These are phyloP conservation scores for Brassica balearica DNA, from an alignment of 441 rosid species.

Conservation along the genomic window DNA sequence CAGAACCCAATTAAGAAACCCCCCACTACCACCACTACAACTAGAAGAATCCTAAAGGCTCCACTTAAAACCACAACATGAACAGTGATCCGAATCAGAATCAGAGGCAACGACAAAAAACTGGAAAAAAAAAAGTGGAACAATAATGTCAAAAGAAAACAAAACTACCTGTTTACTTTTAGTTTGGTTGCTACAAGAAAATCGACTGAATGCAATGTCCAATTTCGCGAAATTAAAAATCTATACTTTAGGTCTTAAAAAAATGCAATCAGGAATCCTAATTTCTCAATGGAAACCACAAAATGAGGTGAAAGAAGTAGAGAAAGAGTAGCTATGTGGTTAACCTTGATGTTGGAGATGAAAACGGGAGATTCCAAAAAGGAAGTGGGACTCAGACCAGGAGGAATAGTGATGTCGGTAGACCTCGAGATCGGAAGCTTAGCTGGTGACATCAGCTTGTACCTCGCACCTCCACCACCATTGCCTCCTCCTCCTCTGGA, in stretches of 20 bases:
- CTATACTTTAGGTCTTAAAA: neutral
- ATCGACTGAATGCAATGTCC: constrained; percentile 5
- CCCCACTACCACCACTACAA: constrained; percentile 54
- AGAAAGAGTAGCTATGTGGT: neutral
- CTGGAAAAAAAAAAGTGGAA: constrained; percentile 9
- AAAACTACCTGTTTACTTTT: neutral
- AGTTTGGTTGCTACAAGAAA: neutral
- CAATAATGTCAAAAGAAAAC: constrained; percentile 1
- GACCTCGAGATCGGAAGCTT: constrained; percentile 98
- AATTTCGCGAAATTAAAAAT: neutral
- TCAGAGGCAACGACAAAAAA: constrained; percentile 36
- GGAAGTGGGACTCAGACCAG: constrained; percentile 90
- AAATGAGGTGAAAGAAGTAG: constrained; percentile 12
- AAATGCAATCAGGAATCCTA: constrained; percentile 30
- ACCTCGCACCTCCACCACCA: constrained; percentile 79
- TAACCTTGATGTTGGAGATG: constrained; percentile 88
- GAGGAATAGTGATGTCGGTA: constrained; percentile 75
- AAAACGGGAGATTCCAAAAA: constrained; percentile 95
- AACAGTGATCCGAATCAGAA: constrained; percentile 27
- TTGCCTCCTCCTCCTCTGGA: constrained; percentile 29
- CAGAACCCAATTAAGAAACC: constrained; percentile 48
- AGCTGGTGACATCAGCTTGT: constrained; percentile 95
- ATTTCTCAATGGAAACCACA: constrained; percentile 16
- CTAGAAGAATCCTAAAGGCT: constrained; percentile 19
- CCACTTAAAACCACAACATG: constrained; percentile 26